phyloP scores from a whole-genome alignment of 805 yeast genomes.

The Komagataella pseudopastoris region DNA sequence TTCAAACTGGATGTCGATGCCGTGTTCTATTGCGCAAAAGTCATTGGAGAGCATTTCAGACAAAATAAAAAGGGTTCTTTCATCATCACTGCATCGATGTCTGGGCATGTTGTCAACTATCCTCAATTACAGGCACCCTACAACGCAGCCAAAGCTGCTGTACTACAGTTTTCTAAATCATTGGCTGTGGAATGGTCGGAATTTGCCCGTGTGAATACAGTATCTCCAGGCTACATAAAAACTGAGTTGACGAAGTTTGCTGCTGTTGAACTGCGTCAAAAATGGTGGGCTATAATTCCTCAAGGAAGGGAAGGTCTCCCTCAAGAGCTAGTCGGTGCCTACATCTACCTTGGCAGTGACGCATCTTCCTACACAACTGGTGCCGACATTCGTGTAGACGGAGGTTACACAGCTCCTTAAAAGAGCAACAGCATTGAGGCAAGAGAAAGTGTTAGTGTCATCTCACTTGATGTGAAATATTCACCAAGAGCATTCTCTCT shows the following conservation, averaged over 20 bases:
- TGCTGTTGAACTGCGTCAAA: constrained; percentile 26
- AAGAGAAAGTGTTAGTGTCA: background rate
- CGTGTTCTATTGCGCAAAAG: constrained; percentile 67
- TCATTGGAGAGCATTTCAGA: constrained; percentile 60
- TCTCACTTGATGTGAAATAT: background rate
- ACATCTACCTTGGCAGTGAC: constrained; percentile 65
- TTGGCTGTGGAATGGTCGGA: constrained; percentile 85
- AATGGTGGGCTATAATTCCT: constrained; percentile 44
- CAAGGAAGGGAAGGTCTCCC: constrained; percentile 67
- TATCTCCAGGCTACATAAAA: constrained; percentile 78
- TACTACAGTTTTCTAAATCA: constrained; percentile 61
- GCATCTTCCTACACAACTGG: constrained; percentile 77
- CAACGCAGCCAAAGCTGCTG: constrained; percentile 80
- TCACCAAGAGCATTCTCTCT: background rate
- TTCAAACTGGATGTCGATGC: constrained; percentile 70
- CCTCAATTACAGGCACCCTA: constrained; percentile 83
- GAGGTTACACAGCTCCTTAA: constrained; percentile 52
- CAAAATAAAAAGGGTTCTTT: constrained; percentile 66
- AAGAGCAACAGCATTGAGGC: background rate
- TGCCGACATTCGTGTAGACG: constrained; percentile 63
- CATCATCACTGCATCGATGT: constrained; percentile 80
- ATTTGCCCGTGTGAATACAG: constrained; percentile 72
- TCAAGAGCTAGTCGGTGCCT: constrained; percentile 68
- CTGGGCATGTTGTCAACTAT: constrained; percentile 74
- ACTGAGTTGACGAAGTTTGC: constrained; percentile 48